Conservation (phyloP, 2,329 filamentous ascomycete species). For the Aspergillus sp. region DNA sequence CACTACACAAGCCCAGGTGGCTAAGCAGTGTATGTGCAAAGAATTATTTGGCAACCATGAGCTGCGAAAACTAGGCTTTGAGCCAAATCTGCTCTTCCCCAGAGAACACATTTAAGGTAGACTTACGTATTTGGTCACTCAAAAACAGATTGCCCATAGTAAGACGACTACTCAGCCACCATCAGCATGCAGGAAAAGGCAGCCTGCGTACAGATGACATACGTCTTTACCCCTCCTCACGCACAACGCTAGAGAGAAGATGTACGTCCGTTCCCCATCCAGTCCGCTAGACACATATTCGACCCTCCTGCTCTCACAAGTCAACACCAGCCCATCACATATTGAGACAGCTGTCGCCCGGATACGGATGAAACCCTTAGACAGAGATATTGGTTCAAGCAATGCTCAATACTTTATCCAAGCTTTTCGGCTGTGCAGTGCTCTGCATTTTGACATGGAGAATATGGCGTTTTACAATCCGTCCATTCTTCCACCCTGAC, state of each 20-base stretch:
- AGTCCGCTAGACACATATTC: not conserved
- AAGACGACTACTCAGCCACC: not conserved
- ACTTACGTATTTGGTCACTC: no score
- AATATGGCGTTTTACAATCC: slow-evolving; percentile 15
- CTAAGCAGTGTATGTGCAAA: not conserved
- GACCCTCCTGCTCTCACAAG: not conserved
- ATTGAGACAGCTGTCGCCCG: not conserved
- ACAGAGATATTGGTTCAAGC: not conserved
- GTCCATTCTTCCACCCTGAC: slow-evolving; percentile 4
- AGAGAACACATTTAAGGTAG: not conserved
- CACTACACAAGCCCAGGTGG: not conserved
- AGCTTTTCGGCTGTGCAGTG: not conserved
- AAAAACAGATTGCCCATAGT: not conserved
- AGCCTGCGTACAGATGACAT: not conserved
- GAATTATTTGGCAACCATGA: not conserved
- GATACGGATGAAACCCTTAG: not conserved
- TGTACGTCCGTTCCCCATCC: not conserved
- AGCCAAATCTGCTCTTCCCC: not conserved
- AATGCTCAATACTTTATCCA: not conserved
- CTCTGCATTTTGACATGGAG: slow-evolving; percentile 18
- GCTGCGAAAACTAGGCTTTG: not conserved
- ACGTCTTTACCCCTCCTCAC: not conserved
- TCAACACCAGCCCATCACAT: not conserved
- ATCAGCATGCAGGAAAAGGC: not conserved
- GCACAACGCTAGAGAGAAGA: not conserved